Conservation (phyloP, 495 filamentous ascomycete genomes). For the Aspergillus bertholletiae region DNA sequence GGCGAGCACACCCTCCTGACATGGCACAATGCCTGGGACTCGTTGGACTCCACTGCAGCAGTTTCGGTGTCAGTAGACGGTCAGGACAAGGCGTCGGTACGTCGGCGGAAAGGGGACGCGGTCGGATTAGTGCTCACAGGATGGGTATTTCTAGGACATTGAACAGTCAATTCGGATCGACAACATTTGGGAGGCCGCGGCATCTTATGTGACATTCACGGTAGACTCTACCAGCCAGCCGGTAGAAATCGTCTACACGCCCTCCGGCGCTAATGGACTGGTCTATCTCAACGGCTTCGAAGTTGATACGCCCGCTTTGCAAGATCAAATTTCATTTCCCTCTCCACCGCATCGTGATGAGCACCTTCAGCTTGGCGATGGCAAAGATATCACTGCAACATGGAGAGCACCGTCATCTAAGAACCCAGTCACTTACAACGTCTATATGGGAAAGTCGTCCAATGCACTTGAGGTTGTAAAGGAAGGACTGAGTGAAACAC, state of each 20-base stretch:
- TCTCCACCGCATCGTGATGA: conserved; percentile 4
- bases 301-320: conserved; percentile 4
- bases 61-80: not conserved
- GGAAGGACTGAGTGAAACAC: not conserved
- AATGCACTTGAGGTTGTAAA: not conserved
- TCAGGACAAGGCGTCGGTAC: not conserved
- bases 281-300: conserved; percentile 7
- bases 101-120: not conserved
- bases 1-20: conserved; percentile 5
- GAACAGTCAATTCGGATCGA: conserved; percentile 4
- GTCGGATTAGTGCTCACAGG: not conserved
- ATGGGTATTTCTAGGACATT: not conserved
- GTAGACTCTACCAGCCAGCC: not conserved
- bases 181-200: conserved; percentile 9
- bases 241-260: conserved; percentile 5
- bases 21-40: conserved; percentile 10
- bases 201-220: conserved; percentile 7
- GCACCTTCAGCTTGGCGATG: not conserved
- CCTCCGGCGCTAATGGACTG: not conserved
- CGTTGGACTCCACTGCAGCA: not conserved
- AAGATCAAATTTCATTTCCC: conserved; percentile 4
- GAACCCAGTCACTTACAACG: conserved; percentile 3
- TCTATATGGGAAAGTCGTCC: not conserved
- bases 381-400: not conserved
- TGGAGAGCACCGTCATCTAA: conserved; percentile 3